Percentiles rank a stretch among this genome's conserved stretches.
phyloP scores from a whole-genome alignment of 2,329 filamentous ascomycete species.

The Hypoxylon sp. region DNA sequence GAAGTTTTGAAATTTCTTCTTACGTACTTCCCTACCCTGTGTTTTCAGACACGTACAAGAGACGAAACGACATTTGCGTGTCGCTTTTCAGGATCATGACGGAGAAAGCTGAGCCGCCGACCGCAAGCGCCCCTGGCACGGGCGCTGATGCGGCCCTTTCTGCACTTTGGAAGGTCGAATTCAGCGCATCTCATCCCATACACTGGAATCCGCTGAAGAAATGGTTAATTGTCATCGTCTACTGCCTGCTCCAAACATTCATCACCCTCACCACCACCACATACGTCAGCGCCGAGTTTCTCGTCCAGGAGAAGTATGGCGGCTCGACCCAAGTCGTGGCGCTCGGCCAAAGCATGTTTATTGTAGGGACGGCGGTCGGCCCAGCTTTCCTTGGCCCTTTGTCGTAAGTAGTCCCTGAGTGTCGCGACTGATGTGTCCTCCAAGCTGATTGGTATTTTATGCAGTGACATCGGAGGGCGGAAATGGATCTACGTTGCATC shows the following conservation, averaged over 20 bases:
- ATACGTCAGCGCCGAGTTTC: slow-evolving; percentile 54
- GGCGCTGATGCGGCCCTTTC: slow-evolving; percentile 43
- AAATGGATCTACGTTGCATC: slow-evolving; percentile 59
- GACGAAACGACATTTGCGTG: slow-evolving; percentile 12
- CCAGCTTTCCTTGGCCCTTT: slow-evolving; percentile 56
- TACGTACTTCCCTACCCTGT: slow-evolving; percentile 1
- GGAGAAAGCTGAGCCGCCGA: slow-evolving; percentile 28
- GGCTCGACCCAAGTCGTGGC: slow-evolving; percentile 53
- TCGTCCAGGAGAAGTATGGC: slow-evolving; percentile 54
- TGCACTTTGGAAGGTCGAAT: slow-evolving; percentile 45
- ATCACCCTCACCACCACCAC: slow-evolving; percentile 55
- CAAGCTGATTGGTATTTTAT: slow-evolving; percentile 22
- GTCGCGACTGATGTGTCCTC: slow-evolving; percentile 2
- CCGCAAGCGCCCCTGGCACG: neutral
- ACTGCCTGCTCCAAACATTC: slow-evolving; percentile 53
- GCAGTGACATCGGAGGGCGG: slow-evolving; percentile 55
- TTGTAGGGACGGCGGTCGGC: slow-evolving; percentile 56
- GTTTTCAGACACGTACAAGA: neutral
- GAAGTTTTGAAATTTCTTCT: slow-evolving; percentile 20
- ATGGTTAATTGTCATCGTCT: slow-evolving; percentile 46
- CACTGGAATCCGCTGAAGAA: slow-evolving; percentile 49
- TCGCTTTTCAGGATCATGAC: slow-evolving; percentile 23
- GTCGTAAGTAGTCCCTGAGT: slow-evolving; percentile 49
- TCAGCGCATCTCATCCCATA: slow-evolving; percentile 46
- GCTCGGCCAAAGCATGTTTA: slow-evolving; percentile 57